A percentile compares a stretch with the other conserved stretches of the same genome.
These are phyloP conservation scores for Esteya vermicola DNA, from an alignment of 2,329 filamentous ascomycete species.

Conservation along the genomic window DNA sequence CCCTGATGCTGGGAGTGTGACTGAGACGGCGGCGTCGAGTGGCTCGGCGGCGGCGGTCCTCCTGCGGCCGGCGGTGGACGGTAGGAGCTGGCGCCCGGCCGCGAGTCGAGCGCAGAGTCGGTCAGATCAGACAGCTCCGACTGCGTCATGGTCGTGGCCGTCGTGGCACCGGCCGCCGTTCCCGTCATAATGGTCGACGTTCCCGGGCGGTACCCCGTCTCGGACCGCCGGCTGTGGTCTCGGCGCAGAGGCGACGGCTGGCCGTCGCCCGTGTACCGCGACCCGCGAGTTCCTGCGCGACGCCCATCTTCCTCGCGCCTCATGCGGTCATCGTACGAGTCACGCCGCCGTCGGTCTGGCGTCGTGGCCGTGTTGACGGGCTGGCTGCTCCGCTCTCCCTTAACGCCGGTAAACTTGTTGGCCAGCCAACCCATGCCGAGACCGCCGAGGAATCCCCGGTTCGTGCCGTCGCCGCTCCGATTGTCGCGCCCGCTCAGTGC, in stretches of 20 bases:
- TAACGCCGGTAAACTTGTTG: slow-evolving; percentile 46
- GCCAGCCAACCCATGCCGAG: slow-evolving; percentile 56
- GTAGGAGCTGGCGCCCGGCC: too few species aligned
- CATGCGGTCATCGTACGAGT: slow-evolving; percentile 32
- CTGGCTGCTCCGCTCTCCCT: background rate
- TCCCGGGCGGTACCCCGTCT: background rate
- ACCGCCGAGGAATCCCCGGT: slow-evolving; percentile 43
- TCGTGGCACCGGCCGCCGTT: too few species aligned
- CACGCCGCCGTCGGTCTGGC: too few species aligned
- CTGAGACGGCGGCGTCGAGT: background rate
- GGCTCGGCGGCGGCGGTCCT: background rate
- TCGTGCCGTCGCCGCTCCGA: too few species aligned
- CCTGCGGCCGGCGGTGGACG: too few species aligned
- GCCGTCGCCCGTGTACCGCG: slow-evolving; percentile 57
- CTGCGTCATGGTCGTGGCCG: slow-evolving; percentile 9
- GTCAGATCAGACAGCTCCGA: slow-evolving; percentile 14
- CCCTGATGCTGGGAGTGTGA: background rate
- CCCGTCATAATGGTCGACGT: too few species aligned
- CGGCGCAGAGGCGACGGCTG: slow-evolving; percentile 33
- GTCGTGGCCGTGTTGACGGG: too few species aligned
- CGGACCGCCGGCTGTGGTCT: slow-evolving; percentile 6
- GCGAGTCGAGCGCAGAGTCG: slow-evolving; percentile 24
- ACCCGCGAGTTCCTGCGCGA: slow-evolving; percentile 46
- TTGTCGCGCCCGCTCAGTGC: slow-evolving; percentile 22
- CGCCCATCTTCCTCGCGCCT: slow-evolving; percentile 32